Evolutionary conservation across 441 rosid genomes (phyloP), one percentile per base, ranked within the genome.

Genomic region (Adansonia gregorii): DNA sequence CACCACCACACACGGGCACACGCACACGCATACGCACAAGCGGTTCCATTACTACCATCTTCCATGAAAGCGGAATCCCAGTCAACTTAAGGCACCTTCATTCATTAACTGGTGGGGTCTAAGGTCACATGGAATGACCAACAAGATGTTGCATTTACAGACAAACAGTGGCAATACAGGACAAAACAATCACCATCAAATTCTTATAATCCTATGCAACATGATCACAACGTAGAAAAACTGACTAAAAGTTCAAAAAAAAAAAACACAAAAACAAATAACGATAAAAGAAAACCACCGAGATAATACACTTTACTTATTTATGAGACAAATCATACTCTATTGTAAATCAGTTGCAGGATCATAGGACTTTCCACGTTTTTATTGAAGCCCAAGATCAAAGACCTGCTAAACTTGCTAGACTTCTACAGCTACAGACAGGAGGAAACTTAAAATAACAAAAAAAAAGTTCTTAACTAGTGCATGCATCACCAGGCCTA

Each of bases 321-420:
- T 86, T 83, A 86, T 85, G 55, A 75, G 64, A 85, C 86, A 86
- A 76, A 79, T 75, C 82, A 78, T 81, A 64, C 49, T 72, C 73
- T 67, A 80, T 6, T 74, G 75, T 54, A 39, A 83, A 78, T 83
- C 55, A 78, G 76, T 67, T 74, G 81, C 82, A 79, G 43, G 73
- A 74, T 46, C 24, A 58, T 52, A 80, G 77, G 78, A 39, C 75
- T 70, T 58, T 19, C 10, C 46, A 10, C 9, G 17, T 74, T 73
- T 48, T 76, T 77, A 79, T 82, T 76, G 58, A 77, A 55, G 41
- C 75, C 83, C 85, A 67, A 24, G 70, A 58, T 63, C 64, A 55
- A 68, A 27, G 27, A 11, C 79, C 81, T 72, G 79, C 82, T 49
- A 49, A 15, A 76, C 67, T 43, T 59, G 78, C 83, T 81, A 61